Percentiles rank a stretch among this genome's conserved stretches.
These are phyloP conservation scores for Phytophthora melonis DNA, from an alignment of 352 stramenopile species.

Conservation along the genomic window DNA sequence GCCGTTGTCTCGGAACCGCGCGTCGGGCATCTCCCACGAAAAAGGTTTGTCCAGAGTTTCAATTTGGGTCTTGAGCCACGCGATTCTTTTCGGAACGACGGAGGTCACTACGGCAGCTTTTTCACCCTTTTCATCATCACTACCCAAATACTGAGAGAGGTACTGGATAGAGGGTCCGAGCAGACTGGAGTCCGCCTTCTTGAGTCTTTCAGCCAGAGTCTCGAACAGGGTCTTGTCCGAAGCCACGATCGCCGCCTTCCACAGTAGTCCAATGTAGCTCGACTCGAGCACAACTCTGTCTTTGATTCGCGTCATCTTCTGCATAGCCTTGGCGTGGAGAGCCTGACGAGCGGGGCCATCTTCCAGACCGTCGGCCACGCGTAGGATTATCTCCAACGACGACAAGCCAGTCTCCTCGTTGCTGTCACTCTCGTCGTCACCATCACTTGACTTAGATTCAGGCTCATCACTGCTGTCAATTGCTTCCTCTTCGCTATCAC, in stretches of 20 bases:
- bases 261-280: not conserved
- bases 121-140: not conserved
- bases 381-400: not conserved
- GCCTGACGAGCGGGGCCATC: not conserved
- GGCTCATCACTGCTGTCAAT: too few species aligned
- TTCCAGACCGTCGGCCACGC: not conserved
- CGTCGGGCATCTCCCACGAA: not conserved
- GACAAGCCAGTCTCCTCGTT: too few species aligned
- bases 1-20: not conserved
- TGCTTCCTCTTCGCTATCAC: too few species aligned
- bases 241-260: not conserved
- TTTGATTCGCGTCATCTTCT: not conserved
- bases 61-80: not conserved
- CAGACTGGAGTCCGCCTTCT: not conserved
- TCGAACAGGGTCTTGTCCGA: not conserved
- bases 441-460: too few species aligned
- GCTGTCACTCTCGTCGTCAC: too few species aligned
- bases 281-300: not conserved
- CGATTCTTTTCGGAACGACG: not conserved
- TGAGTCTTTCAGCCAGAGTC: not conserved
- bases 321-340: not conserved
- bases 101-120: not conserved
- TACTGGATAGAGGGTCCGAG: too few species aligned
- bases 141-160: not conserved
- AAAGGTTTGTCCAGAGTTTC: not conserved